Conservation (phyloP, 768 basidiomycete species). For the Nidularia pulvinata region DNA sequence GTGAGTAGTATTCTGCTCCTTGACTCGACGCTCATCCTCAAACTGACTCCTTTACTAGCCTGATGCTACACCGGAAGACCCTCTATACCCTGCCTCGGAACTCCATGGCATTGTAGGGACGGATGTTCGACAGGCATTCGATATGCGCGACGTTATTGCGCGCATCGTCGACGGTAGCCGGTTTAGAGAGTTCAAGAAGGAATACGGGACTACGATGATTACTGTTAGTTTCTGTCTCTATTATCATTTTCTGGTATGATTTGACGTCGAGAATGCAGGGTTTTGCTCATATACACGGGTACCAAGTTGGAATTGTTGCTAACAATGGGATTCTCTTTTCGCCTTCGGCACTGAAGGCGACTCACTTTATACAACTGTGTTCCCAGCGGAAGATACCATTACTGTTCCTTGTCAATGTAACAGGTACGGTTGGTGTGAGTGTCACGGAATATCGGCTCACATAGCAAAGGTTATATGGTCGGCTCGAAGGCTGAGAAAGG, state of each 20-base stretch:
- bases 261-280: constrained; percentile 41
- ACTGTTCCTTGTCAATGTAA: constrained; percentile 95
- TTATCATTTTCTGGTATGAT: background rate
- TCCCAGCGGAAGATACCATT: constrained; percentile 89
- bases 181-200: constrained; percentile 96
- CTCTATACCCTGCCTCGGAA: constrained; percentile 79
- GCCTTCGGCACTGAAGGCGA: constrained; percentile 90
- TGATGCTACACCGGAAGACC: constrained; percentile 58
- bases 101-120: constrained; percentile 92
- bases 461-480: constrained; percentile 80
- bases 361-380: constrained; percentile 94
- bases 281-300: constrained; percentile 88
- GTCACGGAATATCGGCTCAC: background rate
- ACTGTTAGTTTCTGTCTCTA: constrained; percentile 50
- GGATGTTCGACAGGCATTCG: constrained; percentile 85
- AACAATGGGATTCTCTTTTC: constrained; percentile 97
- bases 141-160: constrained; percentile 94
- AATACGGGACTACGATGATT: constrained; percentile 89
- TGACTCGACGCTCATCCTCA: background rate
- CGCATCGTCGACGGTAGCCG: constrained; percentile 89
- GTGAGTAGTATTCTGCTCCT: constrained; percentile 33
- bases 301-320: constrained; percentile 88
- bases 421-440: constrained; percentile 40
- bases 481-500: constrained; percentile 94
- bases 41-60: constrained; percentile 38